phyloP scores from a whole-genome alignment of 2,329 filamentous ascomycete species.

The Ophiocordyceps camponoti-leonardi region DNA sequence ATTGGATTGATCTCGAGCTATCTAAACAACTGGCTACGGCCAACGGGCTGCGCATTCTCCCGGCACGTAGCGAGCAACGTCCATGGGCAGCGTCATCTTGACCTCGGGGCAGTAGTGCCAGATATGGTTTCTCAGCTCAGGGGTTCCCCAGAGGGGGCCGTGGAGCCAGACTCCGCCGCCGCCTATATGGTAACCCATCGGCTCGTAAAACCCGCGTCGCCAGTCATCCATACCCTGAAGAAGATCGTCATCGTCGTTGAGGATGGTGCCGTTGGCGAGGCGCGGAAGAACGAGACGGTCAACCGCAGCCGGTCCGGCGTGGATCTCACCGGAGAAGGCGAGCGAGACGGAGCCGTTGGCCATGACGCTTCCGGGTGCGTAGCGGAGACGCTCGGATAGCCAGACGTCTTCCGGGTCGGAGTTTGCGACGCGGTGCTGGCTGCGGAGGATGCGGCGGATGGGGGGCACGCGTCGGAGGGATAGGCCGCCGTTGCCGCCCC shows the following conservation, averaged over 20 bases:
- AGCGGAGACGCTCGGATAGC: conserved; percentile 33
- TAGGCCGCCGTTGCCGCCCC: conserved; percentile 33
- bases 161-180: conserved; percentile 28
- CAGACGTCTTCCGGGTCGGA: conserved; percentile 38
- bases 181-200: conserved; percentile 42
- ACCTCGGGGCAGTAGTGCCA: conserved; percentile 42
- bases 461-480: conserved; percentile 33
- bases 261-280: conserved; percentile 10
- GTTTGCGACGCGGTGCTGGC: conserved; percentile 24
- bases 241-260: conserved; percentile 7
- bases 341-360: conserved; percentile 32
- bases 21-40: neutral
- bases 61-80: conserved; percentile 31
- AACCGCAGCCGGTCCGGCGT: conserved; percentile 13
- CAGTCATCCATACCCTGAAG: conserved; percentile 29
- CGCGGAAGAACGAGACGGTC: conserved; percentile 5
- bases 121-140: conserved; percentile 28
- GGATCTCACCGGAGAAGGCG: conserved; percentile 32
- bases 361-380: conserved; percentile 27
- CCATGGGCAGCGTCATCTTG: conserved; percentile 39
- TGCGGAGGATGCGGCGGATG: conserved; percentile 32
- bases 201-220: conserved; percentile 34
- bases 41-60: conserved; percentile 22
- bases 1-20: too few relatives aligned
- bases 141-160: conserved; percentile 28